These are phyloP conservation scores for Chrysanthemum makinoi DNA, from an alignment of 129 eudicot genomes.

Conservation along the genomic window DNA sequence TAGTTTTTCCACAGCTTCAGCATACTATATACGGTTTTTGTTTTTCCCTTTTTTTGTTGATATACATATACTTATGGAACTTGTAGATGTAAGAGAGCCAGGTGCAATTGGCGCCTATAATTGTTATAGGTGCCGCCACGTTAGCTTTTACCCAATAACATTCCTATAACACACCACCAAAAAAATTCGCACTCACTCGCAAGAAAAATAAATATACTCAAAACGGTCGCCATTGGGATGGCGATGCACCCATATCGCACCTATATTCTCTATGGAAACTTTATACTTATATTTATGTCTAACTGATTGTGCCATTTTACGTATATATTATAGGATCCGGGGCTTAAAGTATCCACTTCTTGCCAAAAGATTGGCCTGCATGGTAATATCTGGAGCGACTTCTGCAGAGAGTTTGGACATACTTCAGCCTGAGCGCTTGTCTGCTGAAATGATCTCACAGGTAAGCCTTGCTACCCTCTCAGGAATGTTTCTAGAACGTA, in stretches of 20 bases:
- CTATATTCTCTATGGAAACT: slow-evolving; percentile 1
- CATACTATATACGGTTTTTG: neutral
- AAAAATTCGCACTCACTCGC: too few relatives aligned
- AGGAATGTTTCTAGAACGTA: slow-evolving; percentile 1
- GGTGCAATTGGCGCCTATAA: too few relatives aligned
- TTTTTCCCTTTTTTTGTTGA: too few relatives aligned
- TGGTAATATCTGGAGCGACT: slow-evolving; percentile 65
- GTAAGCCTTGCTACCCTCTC: slow-evolving; percentile 29
- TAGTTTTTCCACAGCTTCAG: neutral
- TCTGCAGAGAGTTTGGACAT: slow-evolving; percentile 57
- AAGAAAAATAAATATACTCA: too few relatives aligned
- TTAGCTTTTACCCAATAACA: too few relatives aligned
- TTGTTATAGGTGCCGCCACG: too few relatives aligned
- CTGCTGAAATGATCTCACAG: slow-evolving; percentile 53
- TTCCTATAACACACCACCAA: too few relatives aligned
- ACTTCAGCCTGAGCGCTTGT: slow-evolving; percentile 75
- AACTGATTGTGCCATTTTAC: slow-evolving; percentile 13
- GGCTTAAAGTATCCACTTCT: slow-evolving; percentile 88
- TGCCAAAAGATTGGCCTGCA: slow-evolving; percentile 87
- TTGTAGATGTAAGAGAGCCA: too few relatives aligned
- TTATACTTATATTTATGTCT: neutral
- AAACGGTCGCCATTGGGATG: too few relatives aligned
- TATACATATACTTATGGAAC: too few relatives aligned
- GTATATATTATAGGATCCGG: slow-evolving; percentile 38
- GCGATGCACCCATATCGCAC: too few relatives aligned